Percentiles rank a stretch among this genome's conserved stretches.
These are phyloP conservation scores for Beauveria brongniartii DNA, from an alignment of 2,329 filamentous ascomycete genomes.

Conservation along the genomic window DNA sequence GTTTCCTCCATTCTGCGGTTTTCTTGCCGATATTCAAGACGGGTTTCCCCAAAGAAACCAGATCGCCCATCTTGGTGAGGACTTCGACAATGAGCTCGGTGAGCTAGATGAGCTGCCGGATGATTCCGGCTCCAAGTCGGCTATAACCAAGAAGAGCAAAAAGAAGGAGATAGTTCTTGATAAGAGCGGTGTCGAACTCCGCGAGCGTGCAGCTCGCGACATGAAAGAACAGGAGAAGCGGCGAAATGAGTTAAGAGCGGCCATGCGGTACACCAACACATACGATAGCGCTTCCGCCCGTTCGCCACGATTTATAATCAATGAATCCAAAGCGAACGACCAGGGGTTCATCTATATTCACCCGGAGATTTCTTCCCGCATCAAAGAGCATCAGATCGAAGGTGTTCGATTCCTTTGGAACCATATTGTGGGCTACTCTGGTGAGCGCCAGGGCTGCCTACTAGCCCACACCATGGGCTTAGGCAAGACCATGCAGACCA, in stretches of 20 bases:
- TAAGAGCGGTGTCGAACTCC: constrained; percentile 38
- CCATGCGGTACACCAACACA: constrained; percentile 27
- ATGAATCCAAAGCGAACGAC: constrained; percentile 49
- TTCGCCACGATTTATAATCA: constrained; percentile 52
- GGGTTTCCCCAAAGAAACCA: constrained; percentile 26
- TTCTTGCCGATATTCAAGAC: constrained; percentile 20
- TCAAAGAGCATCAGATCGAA: constrained; percentile 73
- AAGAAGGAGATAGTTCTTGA: constrained; percentile 28
- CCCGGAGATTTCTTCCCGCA: constrained; percentile 50
- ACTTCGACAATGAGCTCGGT: constrained; percentile 15
- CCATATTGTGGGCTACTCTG: constrained; percentile 57
- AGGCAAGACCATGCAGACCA: constrained; percentile 87
- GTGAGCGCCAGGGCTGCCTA: constrained; percentile 63
- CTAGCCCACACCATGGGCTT: constrained; percentile 87
- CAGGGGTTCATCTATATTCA: constrained; percentile 58
- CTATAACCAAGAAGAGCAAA: not conserved
- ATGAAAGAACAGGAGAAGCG: constrained; percentile 47
- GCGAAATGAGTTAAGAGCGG: constrained; percentile 36
- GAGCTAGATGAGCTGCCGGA: constrained; percentile 16
- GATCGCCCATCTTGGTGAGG: constrained; percentile 23
- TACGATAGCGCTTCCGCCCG: constrained; percentile 36
- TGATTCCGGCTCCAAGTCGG: not conserved
- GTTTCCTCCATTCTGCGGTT: constrained; percentile 19
- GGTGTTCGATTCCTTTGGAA: constrained; percentile 88
- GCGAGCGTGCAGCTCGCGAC: constrained; percentile 47